Base-by-base conservation (phyloP, 768 basidiomycete species). In the Cantharellus cinnabarinus region DNA sequence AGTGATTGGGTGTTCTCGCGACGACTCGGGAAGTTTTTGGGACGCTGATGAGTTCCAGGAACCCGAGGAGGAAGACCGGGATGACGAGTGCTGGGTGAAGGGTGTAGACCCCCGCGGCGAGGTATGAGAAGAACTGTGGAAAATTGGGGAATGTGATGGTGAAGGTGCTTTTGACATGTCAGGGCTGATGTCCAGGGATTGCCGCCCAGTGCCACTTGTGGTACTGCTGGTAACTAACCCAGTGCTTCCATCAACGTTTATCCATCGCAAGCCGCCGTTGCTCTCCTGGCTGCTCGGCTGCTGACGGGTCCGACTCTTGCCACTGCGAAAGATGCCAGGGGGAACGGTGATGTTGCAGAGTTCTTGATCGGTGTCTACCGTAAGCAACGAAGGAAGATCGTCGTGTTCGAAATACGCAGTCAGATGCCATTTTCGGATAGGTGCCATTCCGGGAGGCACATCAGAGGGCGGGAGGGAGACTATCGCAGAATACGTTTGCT, bases 401-500 rank as follows among this genome's bases (percentile, higher is more conserved):
- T 72, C 70, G 63, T 77, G 74, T 44, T 74, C 72, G 65, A 77
- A 77, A 65, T 77, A 78, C 35, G 76, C 75, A 56, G 80, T 81
- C 59, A 82, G 70, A 67, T 82, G 82, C 79, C 79, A 82, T 68
- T 82, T 82, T 65, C 77, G 73, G 52, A 53, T 77, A 77, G 61
- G 68, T 71, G 3, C 72, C 68, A 59, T 73, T 73, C 29, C 72
- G 71, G 15, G 7, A 10, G 52, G 7, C 7, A 14, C 35, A 3
- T 54, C 52, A 14, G 41, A 20, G 42, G 7, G 40, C 57, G 72
- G 68, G 50, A 73, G 69, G 34, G 71, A 65, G 10, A 82, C 78
- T 74, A 76, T 80, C 34, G 79, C 80, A 15, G 80, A 82, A 66
- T 83, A 83, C n/a, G 81, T 79, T 66, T 82, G 81, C 67, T 82